Evolutionary conservation across 2,329 filamentous ascomycete species (phyloP), one percentile per base, ranked within the genome.

Genomic region (Fusarium coffeatum): DNA sequence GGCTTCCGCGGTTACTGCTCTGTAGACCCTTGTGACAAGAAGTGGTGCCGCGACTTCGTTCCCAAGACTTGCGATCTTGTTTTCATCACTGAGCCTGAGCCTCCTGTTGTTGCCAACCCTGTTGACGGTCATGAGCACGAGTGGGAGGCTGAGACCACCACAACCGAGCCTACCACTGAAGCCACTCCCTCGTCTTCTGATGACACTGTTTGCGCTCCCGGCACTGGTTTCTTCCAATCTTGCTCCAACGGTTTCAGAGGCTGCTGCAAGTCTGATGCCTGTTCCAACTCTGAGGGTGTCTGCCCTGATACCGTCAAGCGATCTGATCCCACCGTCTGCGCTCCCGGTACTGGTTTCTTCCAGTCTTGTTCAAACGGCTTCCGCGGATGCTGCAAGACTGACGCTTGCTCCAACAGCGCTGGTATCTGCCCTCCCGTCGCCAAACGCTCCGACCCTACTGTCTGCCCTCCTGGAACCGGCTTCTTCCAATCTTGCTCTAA

Each of bases 1-100:
- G 55, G 55, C 10, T 70, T 70, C 55, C 67, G 67, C 3, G 67
- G 67, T 4, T 64, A 55, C 25, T 70, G 67, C 47, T 56, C 43
- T 8, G 37, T 37, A 5, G 67, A 71, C 34, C 63, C 67, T 18
- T 70, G 67, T 20, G 58, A 30, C 12, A 30, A 30, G 28, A 30
- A 66, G 18, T 70, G 67, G 67, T 70, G 67, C 16, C 27, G 63
- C 23, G 67, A 70, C 23, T 70, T 51, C 18, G 48, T 30, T 6
- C 37, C 43, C 22, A 50, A 56, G 30, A 69, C 67, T 30, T 69
- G 67, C 25, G 63, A 69, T 8, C 66, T 54, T 6, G 59, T 56
- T n/a, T 66, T 46, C 1, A 55, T 45, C 55, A 60, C 61, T 8
- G 23, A 66, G 25, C 54, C 62, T 20, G 23, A 51, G 27, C 13